Evolutionary conservation across 2,329 filamentous ascomycete genomes (phyloP).

Genomic region (Alternaria sp.): DNA sequence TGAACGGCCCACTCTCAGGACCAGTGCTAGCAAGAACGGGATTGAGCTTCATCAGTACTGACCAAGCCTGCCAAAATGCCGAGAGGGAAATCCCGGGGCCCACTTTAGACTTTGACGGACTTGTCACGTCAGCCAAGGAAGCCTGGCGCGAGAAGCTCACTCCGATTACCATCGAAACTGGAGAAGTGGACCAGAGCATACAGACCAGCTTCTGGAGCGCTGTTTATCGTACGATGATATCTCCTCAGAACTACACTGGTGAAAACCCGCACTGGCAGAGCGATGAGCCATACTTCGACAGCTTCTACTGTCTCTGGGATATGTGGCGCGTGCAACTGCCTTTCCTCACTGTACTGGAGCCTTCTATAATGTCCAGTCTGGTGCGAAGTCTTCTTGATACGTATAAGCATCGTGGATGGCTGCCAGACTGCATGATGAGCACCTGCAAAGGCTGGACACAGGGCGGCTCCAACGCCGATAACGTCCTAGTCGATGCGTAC

Average conservation of each 20-base stretch:
- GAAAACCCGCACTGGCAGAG: constrained; percentile 56
- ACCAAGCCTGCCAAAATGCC: constrained; percentile 71
- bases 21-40: constrained; percentile 71
- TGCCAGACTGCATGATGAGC: constrained; percentile 81
- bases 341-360: constrained; percentile 72
- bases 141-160: constrained; percentile 51
- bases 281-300: constrained; percentile 55
- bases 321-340: constrained; percentile 63
- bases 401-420: constrained; percentile 73
- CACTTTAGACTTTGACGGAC: constrained; percentile 65
- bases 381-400: constrained; percentile 74
- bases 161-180: constrained; percentile 47
- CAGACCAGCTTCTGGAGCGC: constrained; percentile 55
- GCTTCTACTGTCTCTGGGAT: constrained; percentile 67
- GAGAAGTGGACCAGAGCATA: constrained; percentile 45
- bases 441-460: constrained; percentile 77
- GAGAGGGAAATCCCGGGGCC: constrained; percentile 69
- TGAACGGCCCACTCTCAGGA: constrained; percentile 63
- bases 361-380: constrained; percentile 68
- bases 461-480: constrained; percentile 77
- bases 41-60: constrained; percentile 70
- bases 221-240: constrained; percentile 54
- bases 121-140: constrained; percentile 52
- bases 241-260: constrained; percentile 56
- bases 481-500: constrained; percentile 72